Conservation (phyloP, 2,329 filamentous ascomycete genomes). For the Aaosphaeria arxii region DNA sequence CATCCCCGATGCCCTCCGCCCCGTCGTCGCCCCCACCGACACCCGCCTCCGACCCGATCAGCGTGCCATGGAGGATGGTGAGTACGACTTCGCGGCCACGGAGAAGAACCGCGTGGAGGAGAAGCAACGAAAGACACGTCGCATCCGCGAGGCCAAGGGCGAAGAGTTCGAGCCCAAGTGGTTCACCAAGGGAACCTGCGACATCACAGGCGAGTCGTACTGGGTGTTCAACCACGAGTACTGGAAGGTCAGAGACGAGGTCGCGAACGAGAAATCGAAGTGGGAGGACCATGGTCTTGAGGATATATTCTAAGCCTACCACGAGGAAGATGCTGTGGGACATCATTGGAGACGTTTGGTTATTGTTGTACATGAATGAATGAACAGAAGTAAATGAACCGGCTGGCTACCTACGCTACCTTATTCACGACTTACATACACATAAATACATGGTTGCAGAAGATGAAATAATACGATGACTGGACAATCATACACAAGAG, state of each 20-base stretch:
- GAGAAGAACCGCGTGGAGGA: constrained; percentile 96
- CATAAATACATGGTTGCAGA: too few species aligned
- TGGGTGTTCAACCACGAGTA: constrained; percentile 90
- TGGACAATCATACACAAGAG: too few species aligned
- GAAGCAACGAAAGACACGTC: constrained; percentile 75
- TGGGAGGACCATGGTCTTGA: constrained; percentile 67
- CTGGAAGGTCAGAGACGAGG: constrained; percentile 71
- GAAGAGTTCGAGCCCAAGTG: constrained; percentile 82
- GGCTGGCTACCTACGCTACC: too few species aligned
- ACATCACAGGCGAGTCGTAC: constrained; percentile 80
- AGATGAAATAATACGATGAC: too few species aligned
- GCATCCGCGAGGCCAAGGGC: constrained; percentile 70
- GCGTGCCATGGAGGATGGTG: constrained; percentile 96
- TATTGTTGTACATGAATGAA: too few species aligned
- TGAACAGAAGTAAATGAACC: too few species aligned
- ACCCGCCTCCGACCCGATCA: constrained; percentile 92
- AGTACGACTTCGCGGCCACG: constrained; percentile 86
- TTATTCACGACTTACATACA: too few species aligned
- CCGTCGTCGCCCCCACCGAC: constrained; percentile 85
- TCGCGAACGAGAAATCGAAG: constrained; percentile 57
- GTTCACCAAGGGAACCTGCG: constrained; percentile 73
- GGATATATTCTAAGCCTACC: constrained; percentile 61
- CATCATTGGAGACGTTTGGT: too few species aligned
- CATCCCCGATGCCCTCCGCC: constrained; percentile 74
- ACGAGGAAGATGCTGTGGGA: too few species aligned